These are phyloP conservation scores for Trichoderma gracile DNA, from an alignment of 2,329 filamentous ascomycete species.

Conservation along the genomic window DNA sequence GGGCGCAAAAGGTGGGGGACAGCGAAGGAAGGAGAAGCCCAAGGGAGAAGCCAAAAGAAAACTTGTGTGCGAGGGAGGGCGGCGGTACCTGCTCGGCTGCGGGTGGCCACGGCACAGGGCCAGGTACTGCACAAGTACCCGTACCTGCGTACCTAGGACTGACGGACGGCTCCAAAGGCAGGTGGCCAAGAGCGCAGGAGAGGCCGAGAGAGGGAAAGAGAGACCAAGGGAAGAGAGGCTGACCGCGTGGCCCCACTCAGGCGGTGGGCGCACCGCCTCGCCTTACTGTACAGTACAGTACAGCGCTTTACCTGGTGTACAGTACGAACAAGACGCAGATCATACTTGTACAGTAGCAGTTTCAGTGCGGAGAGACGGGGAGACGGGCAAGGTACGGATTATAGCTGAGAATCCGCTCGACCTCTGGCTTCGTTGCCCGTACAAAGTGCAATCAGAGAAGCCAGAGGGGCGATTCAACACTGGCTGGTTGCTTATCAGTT, in stretches of 20 bases:
- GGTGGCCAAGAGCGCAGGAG: background rate
- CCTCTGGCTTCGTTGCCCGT: too few species aligned
- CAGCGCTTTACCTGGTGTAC: too few species aligned
- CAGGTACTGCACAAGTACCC: conserved; percentile 8
- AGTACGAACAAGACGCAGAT: background rate
- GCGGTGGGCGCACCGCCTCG: conserved; percentile 12
- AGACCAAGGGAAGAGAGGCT: background rate
- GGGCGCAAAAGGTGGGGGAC: conserved; percentile 23
- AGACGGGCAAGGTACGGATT: background rate
- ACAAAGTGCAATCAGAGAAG: too few species aligned
- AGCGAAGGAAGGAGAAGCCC: conserved; percentile 30
- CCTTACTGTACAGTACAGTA: background rate
- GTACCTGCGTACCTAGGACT: too few species aligned
- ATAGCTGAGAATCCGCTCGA: too few species aligned
- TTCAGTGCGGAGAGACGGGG: background rate
- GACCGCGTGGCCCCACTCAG: conserved; percentile 1
- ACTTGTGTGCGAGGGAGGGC: background rate
- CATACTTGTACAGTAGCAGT: too few species aligned
- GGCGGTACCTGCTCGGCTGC: background rate
- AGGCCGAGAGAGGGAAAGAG: too few species aligned
- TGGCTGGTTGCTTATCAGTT: too few species aligned
- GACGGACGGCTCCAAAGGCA: background rate
- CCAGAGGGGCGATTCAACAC: too few species aligned
- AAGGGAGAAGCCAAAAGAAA: conserved; percentile 11
- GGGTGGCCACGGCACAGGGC: background rate